phyloP scores from a whole-genome alignment of 2,329 filamentous ascomycete genomes.

The Lojkania enalia region DNA sequence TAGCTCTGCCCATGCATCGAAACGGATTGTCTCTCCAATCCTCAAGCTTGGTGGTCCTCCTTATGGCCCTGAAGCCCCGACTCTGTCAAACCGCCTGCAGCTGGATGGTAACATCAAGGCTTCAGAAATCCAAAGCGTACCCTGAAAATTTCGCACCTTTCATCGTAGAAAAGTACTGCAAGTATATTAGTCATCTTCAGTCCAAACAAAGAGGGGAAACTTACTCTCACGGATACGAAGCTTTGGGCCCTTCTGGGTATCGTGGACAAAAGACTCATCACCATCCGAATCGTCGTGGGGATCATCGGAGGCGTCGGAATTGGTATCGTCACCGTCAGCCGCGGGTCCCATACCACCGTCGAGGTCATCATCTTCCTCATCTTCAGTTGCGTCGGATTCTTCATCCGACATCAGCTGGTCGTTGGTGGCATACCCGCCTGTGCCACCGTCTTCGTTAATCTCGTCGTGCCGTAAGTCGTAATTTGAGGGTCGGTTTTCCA shows the following conservation, averaged over 20 bases:
- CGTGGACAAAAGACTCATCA: conserved; percentile 57
- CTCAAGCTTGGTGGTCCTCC: no score
- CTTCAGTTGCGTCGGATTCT: conserved; percentile 46
- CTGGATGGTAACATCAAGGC: no score
- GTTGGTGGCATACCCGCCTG: conserved; percentile 27
- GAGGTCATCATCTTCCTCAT: conserved; percentile 52
- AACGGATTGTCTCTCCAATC: no score
- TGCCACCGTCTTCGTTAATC: conserved; percentile 34
- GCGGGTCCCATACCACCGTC: conserved; percentile 56
- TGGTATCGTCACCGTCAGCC: conserved; percentile 47
- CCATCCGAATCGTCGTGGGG: conserved; percentile 48
- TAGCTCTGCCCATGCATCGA: no score
- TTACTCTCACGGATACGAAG: no score
- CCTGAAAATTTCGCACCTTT: no score
- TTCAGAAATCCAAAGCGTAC: no score
- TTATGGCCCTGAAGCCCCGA: no score
- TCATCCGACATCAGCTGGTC: conserved; percentile 41
- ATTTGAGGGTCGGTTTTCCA: conserved; percentile 63
- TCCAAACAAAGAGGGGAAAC: no score
- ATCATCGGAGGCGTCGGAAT: conserved; percentile 42
- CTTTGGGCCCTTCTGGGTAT: conserved; percentile 52
- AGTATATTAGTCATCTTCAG: no score
- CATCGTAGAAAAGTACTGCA: no score
- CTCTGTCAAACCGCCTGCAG: no score
- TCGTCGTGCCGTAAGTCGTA: conserved; percentile 41